Percentiles rank a stretch among this genome's conserved stretches.
phyloP scores from a whole-genome alignment of 495 filamentous ascomycete genomes.

The Elasticomyces elasticus region DNA sequence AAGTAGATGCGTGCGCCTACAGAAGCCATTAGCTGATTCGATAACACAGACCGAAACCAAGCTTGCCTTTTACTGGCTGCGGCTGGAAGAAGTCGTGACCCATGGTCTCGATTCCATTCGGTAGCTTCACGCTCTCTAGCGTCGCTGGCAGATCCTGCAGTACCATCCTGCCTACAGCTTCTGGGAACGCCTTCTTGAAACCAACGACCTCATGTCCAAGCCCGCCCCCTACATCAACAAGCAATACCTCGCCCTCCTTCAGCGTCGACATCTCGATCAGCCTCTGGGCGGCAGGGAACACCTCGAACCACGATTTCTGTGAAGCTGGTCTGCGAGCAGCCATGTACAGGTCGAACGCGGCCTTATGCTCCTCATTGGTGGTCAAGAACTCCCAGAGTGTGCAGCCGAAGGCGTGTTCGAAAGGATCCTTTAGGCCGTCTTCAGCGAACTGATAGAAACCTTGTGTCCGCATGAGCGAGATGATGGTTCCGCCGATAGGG shows the following conservation, averaged over 20 bases:
- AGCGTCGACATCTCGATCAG: background rate
- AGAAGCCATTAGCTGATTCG: background rate
- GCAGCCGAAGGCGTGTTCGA: slow-evolving; percentile 11
- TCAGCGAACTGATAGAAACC: slow-evolving; percentile 6
- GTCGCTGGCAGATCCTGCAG: slow-evolving; percentile 13
- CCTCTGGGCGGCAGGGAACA: slow-evolving; percentile 5
- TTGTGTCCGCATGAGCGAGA: background rate
- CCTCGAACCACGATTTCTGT: slow-evolving; percentile 10
- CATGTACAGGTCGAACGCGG: slow-evolving; percentile 13
- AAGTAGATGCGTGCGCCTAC: slow-evolving; percentile 16
- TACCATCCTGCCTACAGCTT: slow-evolving; percentile 3
- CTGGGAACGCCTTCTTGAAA: slow-evolving; percentile 3
- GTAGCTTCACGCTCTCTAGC: background rate
- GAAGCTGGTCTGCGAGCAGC: background rate
- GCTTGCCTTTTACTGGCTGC: slow-evolving; percentile 11
- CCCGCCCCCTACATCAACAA: slow-evolving; percentile 16
- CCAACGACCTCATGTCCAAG: slow-evolving; percentile 8
- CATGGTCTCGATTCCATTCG: slow-evolving; percentile 1
- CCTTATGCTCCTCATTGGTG: background rate
- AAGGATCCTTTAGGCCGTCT: background rate
- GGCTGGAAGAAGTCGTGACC: slow-evolving; percentile 13
- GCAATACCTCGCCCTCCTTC: background rate
- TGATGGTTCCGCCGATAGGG: slow-evolving; percentile 1
- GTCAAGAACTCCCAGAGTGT: slow-evolving; percentile 2
- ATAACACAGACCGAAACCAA: background rate